These are phyloP conservation scores for Eucalyptus shirleyi DNA, from an alignment of 345 rosid genomes.

Conservation along the genomic window DNA sequence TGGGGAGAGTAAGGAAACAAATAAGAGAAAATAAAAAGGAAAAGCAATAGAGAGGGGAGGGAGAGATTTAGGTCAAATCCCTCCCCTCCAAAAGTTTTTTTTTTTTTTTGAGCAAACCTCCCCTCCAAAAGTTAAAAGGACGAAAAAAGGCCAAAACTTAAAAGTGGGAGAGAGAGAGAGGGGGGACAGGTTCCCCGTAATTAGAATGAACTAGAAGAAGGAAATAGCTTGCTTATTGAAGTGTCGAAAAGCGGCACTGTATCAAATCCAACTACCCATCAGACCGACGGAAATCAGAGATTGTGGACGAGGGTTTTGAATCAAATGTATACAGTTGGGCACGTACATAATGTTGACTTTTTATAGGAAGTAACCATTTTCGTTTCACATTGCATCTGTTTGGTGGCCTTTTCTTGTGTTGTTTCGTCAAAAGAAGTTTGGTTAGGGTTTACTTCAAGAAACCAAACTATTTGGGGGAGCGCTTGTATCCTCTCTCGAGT, in stretches of 20 bases:
- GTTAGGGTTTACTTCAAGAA: not conserved
- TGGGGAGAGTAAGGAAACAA: too few relatives aligned
- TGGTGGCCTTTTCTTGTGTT: not conserved
- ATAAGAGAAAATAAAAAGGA: too few relatives aligned
- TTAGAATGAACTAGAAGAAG: not conserved
- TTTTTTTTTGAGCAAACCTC: too few relatives aligned
- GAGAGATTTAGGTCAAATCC: too few relatives aligned
- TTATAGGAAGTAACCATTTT: not conserved
- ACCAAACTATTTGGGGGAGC: not conserved
- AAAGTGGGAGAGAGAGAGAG: not conserved
- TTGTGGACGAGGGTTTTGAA: not conserved
- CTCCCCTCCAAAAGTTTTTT: too few relatives aligned
- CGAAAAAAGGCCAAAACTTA: too few relatives aligned
- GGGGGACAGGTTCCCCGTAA: not conserved
- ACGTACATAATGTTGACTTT: not conserved
- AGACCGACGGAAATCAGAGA: not conserved
- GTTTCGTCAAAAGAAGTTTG: not conserved
- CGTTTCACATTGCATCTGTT: not conserved
- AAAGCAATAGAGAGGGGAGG: too few relatives aligned
- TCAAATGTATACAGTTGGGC: not conserved
- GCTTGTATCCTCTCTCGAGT: not conserved
- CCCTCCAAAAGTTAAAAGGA: too few relatives aligned
- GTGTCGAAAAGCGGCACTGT: not conserved
- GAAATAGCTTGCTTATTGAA: not conserved
- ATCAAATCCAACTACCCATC: not conserved